Percentiles rank a stretch among this genome's conserved stretches.
phyloP scores from a whole-genome alignment of 257 asterid genomes.

The Hygrophila difformis region DNA sequence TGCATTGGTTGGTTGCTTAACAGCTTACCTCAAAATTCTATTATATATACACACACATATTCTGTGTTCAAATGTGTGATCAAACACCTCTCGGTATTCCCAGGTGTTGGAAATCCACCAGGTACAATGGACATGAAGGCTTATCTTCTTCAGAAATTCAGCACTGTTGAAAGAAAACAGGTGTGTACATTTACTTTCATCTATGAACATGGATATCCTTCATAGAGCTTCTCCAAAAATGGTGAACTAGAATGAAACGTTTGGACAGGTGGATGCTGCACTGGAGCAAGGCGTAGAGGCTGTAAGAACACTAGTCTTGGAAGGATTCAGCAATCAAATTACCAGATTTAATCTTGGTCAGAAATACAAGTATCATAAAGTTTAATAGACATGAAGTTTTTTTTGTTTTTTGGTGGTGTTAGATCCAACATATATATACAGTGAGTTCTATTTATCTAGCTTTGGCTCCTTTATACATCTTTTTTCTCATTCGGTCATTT shows the following conservation, averaged over 20 bases:
- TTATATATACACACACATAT: slow-evolving; percentile 4
- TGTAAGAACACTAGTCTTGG: slow-evolving; percentile 46
- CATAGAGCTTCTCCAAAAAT: too few relatives aligned
- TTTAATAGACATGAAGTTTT: too few relatives aligned
- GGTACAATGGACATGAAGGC: slow-evolving; percentile 96
- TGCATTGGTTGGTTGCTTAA: slow-evolving; percentile 61
- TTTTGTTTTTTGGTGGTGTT: too few relatives aligned
- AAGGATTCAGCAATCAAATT: slow-evolving; percentile 68
- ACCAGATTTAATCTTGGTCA: slow-evolving; percentile 88
- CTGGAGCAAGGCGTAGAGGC: slow-evolving; percentile 86
- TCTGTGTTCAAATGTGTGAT: slow-evolving; percentile 5
- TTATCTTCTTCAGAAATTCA: slow-evolving; percentile 87
- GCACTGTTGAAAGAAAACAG: slow-evolving; percentile 66
- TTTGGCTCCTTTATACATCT: too few relatives aligned
- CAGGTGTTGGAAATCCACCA: slow-evolving; percentile 92
- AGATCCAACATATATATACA: too few relatives aligned
- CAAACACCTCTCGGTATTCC: slow-evolving; percentile 3
- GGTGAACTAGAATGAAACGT: too few relatives aligned
- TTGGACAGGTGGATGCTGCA: slow-evolving; percentile 65
- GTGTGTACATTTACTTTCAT: slow-evolving; percentile 18
- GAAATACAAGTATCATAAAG: slow-evolving; percentile 80
- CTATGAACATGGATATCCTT: too few relatives aligned
- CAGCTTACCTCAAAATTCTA: slow-evolving; percentile 2
- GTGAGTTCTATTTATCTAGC: too few relatives aligned
- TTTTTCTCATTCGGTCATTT: too few relatives aligned